These are phyloP conservation scores for Trichosporon ovoides DNA, from an alignment of 1,284 basidiomycete genomes.

Conservation along the genomic window DNA sequence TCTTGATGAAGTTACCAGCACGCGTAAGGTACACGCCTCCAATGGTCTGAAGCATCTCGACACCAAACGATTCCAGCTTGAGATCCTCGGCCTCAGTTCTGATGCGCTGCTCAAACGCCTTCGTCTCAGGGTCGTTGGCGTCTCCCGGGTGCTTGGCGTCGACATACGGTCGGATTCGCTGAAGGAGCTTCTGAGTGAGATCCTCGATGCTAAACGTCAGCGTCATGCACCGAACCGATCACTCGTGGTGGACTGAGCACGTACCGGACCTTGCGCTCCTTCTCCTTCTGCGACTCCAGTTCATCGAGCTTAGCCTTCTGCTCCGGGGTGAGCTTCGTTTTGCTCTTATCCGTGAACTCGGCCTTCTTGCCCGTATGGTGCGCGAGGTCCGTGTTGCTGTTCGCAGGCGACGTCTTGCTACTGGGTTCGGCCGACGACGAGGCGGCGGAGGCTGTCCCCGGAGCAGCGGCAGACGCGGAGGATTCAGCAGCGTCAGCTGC, in stretches of 20 bases:
- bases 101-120: slow-evolving; percentile 70
- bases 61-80: slow-evolving; percentile 96
- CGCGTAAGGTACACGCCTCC: slow-evolving; percentile 90
- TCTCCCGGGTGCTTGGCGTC: slow-evolving; percentile 84
- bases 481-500: slow-evolving; percentile 21
- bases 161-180: slow-evolving; percentile 78
- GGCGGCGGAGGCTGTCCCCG: not conserved
- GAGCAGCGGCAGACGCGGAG: slow-evolving; percentile 14
- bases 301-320: slow-evolving; percentile 76
- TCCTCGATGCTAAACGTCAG: slow-evolving; percentile 52
- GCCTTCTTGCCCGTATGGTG: slow-evolving; percentile 35
- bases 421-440: not conserved
- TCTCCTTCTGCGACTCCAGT: slow-evolving; percentile 70
- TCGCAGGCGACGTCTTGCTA: slow-evolving; percentile 23
- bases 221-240: not conserved
- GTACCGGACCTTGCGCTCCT: slow-evolving; percentile 66
- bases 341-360: slow-evolving; percentile 51
- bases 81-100: slow-evolving; percentile 87
- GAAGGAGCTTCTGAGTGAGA: slow-evolving; percentile 70
- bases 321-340: slow-evolving; percentile 67
- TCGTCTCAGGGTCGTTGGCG: slow-evolving; percentile 76
- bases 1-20: slow-evolving; percentile 86
- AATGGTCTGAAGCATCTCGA: slow-evolving; percentile 75
- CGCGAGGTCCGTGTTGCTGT: slow-evolving; percentile 19
- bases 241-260: slow-evolving; percentile 15